Percentiles rank a stretch among this genome's conserved stretches.
phyloP scores from a whole-genome alignment of 2,329 filamentous ascomycete species.

The Nothophaeocryptopus gaeumannii region DNA sequence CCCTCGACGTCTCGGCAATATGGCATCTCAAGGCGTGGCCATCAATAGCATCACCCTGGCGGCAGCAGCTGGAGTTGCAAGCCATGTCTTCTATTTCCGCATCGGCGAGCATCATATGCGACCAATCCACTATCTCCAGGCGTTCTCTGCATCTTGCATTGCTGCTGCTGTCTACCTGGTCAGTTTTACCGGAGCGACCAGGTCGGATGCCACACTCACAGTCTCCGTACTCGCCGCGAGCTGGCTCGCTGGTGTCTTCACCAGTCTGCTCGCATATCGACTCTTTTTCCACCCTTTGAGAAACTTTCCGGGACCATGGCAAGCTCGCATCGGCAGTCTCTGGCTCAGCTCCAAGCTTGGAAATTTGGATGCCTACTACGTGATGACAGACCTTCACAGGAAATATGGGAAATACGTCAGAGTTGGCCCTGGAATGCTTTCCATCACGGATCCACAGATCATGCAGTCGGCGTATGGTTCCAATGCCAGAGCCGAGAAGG shows the following conservation, averaged over 20 bases:
- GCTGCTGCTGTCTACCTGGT: slow-evolving; percentile 11
- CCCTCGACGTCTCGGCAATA: too few relatives aligned
- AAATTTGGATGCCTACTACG: slow-evolving; percentile 29
- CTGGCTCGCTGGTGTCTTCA: slow-evolving; percentile 27
- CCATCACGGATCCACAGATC: slow-evolving; percentile 37
- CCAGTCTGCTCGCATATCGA: slow-evolving; percentile 40
- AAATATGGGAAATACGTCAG: slow-evolving; percentile 38
- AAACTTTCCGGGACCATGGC: slow-evolving; percentile 36
- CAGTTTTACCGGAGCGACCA: slow-evolving; percentile 7
- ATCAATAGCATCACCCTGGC: slow-evolving; percentile 2
- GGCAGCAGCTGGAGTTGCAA: slow-evolving; percentile 18
- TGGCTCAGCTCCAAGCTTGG: slow-evolving; percentile 29
- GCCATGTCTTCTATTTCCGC: slow-evolving; percentile 28
- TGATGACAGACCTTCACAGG: slow-evolving; percentile 33
- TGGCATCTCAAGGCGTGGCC: too few relatives aligned
- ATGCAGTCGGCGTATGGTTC: slow-evolving; percentile 40
- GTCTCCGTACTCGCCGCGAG: slow-evolving; percentile 11
- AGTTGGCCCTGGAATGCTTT: slow-evolving; percentile 37
- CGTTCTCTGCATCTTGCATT: slow-evolving; percentile 15
- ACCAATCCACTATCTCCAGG: slow-evolving; percentile 17
- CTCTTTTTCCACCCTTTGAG: slow-evolving; percentile 33
- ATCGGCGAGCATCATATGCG: slow-evolving; percentile 30
- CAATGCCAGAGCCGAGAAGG: slow-evolving; percentile 41
- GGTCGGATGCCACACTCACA: slow-evolving; percentile 9
- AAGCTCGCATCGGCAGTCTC: slow-evolving; percentile 34